Percentiles rank a stretch among this genome's conserved stretches.
Conservation (phyloP, 2,329 filamentous ascomycete species). For the Colletotrichum gloeosporioides region DNA sequence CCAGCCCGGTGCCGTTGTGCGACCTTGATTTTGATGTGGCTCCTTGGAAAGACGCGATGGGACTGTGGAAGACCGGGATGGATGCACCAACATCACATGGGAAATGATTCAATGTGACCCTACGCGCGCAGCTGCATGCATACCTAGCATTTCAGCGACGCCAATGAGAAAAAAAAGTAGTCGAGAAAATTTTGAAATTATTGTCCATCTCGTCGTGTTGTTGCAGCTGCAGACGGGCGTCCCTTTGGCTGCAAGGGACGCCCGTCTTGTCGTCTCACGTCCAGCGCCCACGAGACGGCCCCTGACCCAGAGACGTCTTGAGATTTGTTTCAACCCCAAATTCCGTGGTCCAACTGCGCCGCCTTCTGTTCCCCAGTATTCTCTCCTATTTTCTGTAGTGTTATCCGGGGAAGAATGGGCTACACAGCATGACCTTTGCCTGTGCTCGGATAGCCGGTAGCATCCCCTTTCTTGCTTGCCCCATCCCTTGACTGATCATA, state of each 20-base stretch:
- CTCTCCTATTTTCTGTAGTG: background rate
- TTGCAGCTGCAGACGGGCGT: background rate
- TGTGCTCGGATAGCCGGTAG: background rate
- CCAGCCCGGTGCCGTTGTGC: background rate
- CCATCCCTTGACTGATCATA: background rate
- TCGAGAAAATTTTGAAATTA: background rate
- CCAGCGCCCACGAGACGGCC: background rate
- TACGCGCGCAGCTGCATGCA: background rate
- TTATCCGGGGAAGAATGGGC: background rate
- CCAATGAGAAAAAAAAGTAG: background rate
- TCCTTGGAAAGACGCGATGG: background rate
- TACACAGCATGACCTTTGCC: background rate
- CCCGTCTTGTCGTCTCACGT: background rate
- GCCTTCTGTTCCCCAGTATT: background rate
- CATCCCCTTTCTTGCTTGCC: background rate
- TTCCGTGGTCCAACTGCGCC: background rate
- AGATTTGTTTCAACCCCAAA: conserved; percentile 6
- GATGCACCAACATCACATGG: background rate
- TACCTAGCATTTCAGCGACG: background rate
- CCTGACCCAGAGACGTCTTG: background rate
- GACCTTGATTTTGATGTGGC: background rate
- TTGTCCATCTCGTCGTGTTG: background rate
- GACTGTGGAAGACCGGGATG: background rate
- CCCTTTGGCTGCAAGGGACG: background rate
- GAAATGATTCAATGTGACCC: background rate